Evolutionary conservation across 2,329 filamentous ascomycete genomes (phyloP), one percentile per base, ranked within the genome.

Genomic region (Sporothrix pallida): DNA sequence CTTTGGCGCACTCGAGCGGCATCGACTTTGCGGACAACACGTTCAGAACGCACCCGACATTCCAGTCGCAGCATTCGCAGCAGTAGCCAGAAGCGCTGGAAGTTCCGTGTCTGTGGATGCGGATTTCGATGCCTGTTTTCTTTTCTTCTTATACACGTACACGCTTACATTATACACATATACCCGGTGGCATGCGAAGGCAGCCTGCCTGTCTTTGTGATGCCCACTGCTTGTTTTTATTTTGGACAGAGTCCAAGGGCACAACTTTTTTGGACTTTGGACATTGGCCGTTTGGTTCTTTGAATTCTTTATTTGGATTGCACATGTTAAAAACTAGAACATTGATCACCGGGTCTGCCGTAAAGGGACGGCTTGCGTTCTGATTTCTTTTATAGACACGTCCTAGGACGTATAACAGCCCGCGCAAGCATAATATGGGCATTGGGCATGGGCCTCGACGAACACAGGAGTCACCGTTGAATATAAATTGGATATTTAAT

Each of bases 1-100:
- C n/a, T 48, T 48, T 62, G 31, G 75, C 70, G 17, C 74, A 62
- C 17, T 46, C 74, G 13, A 75, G 69, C 6, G 75, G 75, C 2
- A 65, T 56, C 15, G 75, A 76, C 44, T 54, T 74, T 62, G 67
- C 70, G 3, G 63, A 62, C n/a, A 31, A 15, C 31, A 48, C 42
- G 20, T 44, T 63, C 20, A 48, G 62, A 23, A 62, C 65, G 31
- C 31, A 37, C 31, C 31, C 31, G 31, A 37, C 31, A 37, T 37
- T 37, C 31, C 31, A 37, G 31, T 37, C 31, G 31, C 31, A 5
- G 31, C 31, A 37, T 15, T 20, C 42, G 23, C 26, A 58, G 13
- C 71, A 65, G 46, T 58, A 52, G 31, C 62, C 63, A 31, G 46
- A 56, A 31, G 37, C 7, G 31, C 10, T 31, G 26, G 26, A 42